Base-by-base conservation (phyloP, 2,329 filamentous ascomycete species). In the Cytospora piceae region DNA sequence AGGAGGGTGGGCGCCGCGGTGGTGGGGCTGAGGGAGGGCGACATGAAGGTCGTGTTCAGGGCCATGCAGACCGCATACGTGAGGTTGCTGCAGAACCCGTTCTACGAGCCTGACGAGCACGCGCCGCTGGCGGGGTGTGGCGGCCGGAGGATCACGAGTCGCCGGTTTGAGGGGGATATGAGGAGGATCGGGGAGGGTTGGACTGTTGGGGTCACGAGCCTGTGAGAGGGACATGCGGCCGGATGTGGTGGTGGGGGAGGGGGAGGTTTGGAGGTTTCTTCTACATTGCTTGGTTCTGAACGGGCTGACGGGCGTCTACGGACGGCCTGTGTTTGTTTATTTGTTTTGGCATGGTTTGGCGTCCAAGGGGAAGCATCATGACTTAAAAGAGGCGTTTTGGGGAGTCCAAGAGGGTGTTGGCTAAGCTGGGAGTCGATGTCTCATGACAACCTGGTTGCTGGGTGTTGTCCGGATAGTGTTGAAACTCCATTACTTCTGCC, bases 21-120 rank as follows among this genome's bases (percentile, higher is more conserved):
- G n/a, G 75, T 91, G 22, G 93, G 92, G 0, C 77, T 97, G 73
- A 83, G 91, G 68, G 93, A 96, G 73, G 88, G 90, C n/a, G 94
- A 97, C 78, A 81, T 98, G 73, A 93, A 93, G 76, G 88, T 91
- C 39, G 94, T 95, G 31, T 99, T 99, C 74, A 87, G 90, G 74
- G 93, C 94, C 32, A 87, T 99, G 78, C 95, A 98, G 79, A 89
- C 86, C n/a, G 93, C 94, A 34, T 99, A 97, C 73, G 91, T 98
- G 65, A 83, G 87, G 68, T 81, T 99, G 60, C 80, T 98, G 70
- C 90, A 97, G 78, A 98, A 99, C 74, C 94, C 94, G 0, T 99
- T 99, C 78, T 98, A 94, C 77, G 88, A 90, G 56, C 94, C 94
- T 12, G 93, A 97, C 74, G 91, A 94, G 72, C 89, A 94, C 76